phyloP scores from a whole-genome alignment of 169 alveolate genomes.

The Perkinsus olseni region DNA sequence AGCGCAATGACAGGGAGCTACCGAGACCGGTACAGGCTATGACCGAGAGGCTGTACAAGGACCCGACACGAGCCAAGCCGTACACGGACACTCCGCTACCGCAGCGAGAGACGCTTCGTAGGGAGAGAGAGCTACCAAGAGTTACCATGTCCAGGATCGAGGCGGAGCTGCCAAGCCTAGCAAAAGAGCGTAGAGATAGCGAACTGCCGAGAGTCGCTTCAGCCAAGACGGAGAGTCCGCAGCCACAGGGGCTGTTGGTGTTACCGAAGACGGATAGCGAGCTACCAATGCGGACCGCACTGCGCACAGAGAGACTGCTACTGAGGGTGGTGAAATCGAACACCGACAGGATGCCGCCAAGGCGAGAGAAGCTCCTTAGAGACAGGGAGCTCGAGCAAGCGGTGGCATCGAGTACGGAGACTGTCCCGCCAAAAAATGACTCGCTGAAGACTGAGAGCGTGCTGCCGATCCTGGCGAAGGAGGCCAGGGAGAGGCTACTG shows the following conservation, averaged over 20 bases:
- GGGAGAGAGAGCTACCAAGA: background rate
- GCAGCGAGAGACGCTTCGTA: background rate
- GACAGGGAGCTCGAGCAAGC: background rate
- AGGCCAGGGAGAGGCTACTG: background rate
- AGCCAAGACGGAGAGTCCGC: conserved; percentile 14
- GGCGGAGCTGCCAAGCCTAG: conserved; percentile 8
- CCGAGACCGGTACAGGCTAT: background rate
- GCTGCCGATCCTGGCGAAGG: background rate
- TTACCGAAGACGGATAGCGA: conserved; percentile 5
- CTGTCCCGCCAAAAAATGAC: background rate
- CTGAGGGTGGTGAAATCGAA: background rate
- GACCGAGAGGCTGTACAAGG: background rate
- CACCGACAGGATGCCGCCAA: background rate
- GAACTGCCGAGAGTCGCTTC: conserved; percentile 16
- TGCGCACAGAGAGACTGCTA: background rate
- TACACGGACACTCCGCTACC: background rate
- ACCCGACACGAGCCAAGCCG: background rate
- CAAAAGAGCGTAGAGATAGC: conserved; percentile 1
- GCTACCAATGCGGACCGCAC: background rate
- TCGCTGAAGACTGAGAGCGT: background rate
- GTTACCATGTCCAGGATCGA: conserved; percentile 10
- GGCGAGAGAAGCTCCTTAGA: background rate
- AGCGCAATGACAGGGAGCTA: background rate
- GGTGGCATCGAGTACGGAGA: background rate
- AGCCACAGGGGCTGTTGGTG: background rate